Base-by-base conservation (phyloP, 2,329 filamentous ascomycete species). In the Colletotrichum chrysophilum region DNA sequence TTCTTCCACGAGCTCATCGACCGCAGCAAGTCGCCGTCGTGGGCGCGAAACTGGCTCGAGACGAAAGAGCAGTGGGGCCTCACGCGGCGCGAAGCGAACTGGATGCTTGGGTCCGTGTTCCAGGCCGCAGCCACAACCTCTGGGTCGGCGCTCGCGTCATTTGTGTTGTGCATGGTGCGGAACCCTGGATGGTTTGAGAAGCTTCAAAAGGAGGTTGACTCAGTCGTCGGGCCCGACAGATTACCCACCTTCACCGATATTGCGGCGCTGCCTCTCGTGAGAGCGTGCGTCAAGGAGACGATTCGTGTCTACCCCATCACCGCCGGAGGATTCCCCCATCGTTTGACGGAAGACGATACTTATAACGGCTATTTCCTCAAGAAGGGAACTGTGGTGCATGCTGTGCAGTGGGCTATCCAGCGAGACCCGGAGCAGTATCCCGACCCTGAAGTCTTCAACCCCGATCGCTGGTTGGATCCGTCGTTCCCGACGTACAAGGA, bases 291-390 rank as follows among this genome's bases (percentile, higher is more conserved):
- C 70, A 85, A 79, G 71, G 83, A 91, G 80, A 84, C 85, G 0
- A 82, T 90, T 21, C 84, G 90, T 13, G 91, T 88, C 87, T 84
- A 89, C 61, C 88, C 89, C 24, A 88, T 90, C 34, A 58, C 48
- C 8, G 56, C 65, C 4, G 14, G 77, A 82, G 87, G 87, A 5
- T 89, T 91, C 7, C 88, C 89, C 0, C 89, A 91, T 74, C 87
- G 88, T 0, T 81, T 86, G 8, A 87, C 88, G 67, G 83, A 86
- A 61, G 89, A 90, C 70, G 88, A 90, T 75, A 84, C 88, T 28
- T 90, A 89, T 71, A 81, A 87, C 3, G 89, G 88, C 1, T 90
- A 87, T 77, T 86, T 88, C 79, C 88, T 91, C 34, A 86, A 86
- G 0, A 87, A 86, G 62, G 89, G 89, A 4, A 86, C 88, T 2